phyloP scores from a whole-genome alignment of 495 filamentous ascomycete genomes.

The Saxophila tyrrhenica region DNA sequence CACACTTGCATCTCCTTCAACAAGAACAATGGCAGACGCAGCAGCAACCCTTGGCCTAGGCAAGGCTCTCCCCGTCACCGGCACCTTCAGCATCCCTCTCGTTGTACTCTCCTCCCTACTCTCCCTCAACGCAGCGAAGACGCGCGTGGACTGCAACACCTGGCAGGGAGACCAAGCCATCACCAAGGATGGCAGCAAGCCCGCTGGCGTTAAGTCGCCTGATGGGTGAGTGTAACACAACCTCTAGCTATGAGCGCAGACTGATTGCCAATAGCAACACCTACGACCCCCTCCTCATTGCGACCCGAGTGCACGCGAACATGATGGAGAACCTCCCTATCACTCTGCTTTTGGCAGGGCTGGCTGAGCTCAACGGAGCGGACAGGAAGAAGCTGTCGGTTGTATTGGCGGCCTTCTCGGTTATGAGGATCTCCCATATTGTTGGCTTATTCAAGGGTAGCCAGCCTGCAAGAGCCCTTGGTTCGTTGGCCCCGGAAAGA shows the following conservation, averaged over 20 bases:
- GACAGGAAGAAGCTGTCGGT: slow-evolving; percentile 1
- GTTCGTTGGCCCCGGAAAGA: no score
- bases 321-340: slow-evolving; percentile 8
- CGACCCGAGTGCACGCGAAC: slow-evolving; percentile 1
- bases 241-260: no score
- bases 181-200: neutral
- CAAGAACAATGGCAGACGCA: neutral
- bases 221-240: neutral
- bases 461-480: neutral
- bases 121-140: slow-evolving; percentile 1
- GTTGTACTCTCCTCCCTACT: neutral
- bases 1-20: no score
- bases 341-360: slow-evolving; percentile 2
- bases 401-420: neutral
- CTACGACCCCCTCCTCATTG: slow-evolving; percentile 8
- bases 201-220: neutral
- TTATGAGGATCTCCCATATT: neutral
- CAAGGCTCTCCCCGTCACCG: slow-evolving; percentile 2
- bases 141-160: slow-evolving; percentile 2
- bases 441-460: neutral
- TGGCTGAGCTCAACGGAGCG: slow-evolving; percentile 8
- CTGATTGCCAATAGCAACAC: no score
- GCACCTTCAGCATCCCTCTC: slow-evolving; percentile 2
- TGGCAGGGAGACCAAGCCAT: slow-evolving; percentile 1
- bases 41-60: neutral